Evolutionary conservation across 495 filamentous ascomycete species (phyloP), one percentile per base, ranked within the genome.

Genomic region (Tuber indicum): DNA sequence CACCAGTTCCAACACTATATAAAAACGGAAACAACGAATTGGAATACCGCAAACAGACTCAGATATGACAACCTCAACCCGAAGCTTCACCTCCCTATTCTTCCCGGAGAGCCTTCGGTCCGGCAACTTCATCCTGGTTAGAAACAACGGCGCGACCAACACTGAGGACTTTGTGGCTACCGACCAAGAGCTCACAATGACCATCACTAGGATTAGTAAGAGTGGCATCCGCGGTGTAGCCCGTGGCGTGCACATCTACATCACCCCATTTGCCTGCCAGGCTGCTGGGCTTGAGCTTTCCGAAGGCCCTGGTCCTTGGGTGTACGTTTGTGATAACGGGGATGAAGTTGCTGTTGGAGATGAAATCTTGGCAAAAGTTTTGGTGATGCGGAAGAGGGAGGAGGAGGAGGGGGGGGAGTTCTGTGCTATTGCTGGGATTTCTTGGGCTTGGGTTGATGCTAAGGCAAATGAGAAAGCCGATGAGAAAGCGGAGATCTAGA

Each of bases 391-490:
- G n/a, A 66, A 36, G 58, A 3, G 1, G 58, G 14, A 3, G 4
- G 26, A 1, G 10, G 58, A 12, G 26, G 23, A 52, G 1, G 23
- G 19, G 47, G 58, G 12, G 26, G 58, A 66, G 58, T 66, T 66
- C 26, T 10, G 32, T 66, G 58, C 58, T 17, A 32, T 32, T 17
- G 58, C 26, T 32, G 58, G n/a, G 58, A 66, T 66, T 66, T 66
- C 58, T 66, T 66, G 58, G 58, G n/a, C 9, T 62, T 62, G 52
- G 52, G 52, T 62, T 62, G 52, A 62, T 14, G n/a, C n/a, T 62
- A 26, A 62, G 52, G 58, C 4, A 12, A 9, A 26, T 66, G n/a
- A 16, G 58, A 36, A 12, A 14, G 58, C 26, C 14, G 32, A 17
- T 32, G 58, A 66, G 26, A 1, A 6, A 17, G 12, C 3, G 0